Base-by-base conservation (phyloP, 345 rosid genomes). In the Xanthoceras sorbifolium region DNA sequence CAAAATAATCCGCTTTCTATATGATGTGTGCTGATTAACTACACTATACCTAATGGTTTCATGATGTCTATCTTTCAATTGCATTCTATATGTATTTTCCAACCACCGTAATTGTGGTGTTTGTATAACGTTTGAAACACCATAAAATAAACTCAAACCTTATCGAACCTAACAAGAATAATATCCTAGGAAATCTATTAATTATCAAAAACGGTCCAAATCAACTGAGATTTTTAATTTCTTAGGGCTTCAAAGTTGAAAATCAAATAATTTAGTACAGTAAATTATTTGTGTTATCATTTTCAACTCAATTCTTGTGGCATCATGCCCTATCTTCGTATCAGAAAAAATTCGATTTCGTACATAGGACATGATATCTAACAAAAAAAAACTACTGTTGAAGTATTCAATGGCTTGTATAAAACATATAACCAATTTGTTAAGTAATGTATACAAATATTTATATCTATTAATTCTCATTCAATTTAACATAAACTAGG, bases 141-240 rank as follows among this genome's bases (percentile, higher is more conserved):
- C 20, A 22, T n/a, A n/a, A 46, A 64, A 59, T 18, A 9, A 46
- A 65, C 14, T 42, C 66, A 48, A 66, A 76, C 62, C 77, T 76
- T 57, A 60, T 76, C 42, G 28, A 46, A 73, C 26, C 23, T 2
- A 17, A 76, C 29, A 40, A 18, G 28, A 75, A 50, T 31, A 18
- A 71, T 57, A 75, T 71, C 83, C 62, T 57, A 61, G 26, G 38
- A 72, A 76, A 80, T 72, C 80, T 55, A 65, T 31, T n/a, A 31
- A 23, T 5, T 26, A 62, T n/a, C 29, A 46, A 64, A 12, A 20
- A 25, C 59, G 71, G 74, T 80, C 74, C 72, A 74, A 60, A 63
- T 67, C 48, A 67, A 55, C 26, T n/a, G 52, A 46, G 52, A 46
- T 14, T 46, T 38, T 46, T 46, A 46, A 46, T 46, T 46, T 36